phyloP scores from a whole-genome alignment of 2,329 filamentous ascomycete species.

The Alternaria panax region DNA sequence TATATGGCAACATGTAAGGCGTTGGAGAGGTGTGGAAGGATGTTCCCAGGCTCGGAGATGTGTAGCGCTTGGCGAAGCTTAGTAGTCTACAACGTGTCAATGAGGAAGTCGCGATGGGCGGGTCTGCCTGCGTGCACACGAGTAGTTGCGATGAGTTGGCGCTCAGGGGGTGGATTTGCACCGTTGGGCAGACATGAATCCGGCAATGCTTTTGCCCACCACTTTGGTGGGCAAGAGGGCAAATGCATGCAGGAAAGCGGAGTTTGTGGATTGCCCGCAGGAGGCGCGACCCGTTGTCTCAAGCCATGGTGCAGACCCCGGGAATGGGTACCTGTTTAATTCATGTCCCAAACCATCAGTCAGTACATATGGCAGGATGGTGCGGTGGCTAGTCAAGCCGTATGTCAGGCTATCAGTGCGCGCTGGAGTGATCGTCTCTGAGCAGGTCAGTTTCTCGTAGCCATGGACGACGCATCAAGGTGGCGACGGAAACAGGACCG shows the following conservation, averaged over 20 bases:
- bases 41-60: slow-evolving; percentile 1
- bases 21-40: background rate
- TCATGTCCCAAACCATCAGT: background rate
- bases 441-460: background rate
- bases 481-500: background rate
- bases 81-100: background rate
- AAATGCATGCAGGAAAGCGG: slow-evolving; percentile 12
- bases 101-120: background rate
- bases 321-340: background rate
- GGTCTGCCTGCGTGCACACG: background rate
- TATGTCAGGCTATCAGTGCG: background rate
- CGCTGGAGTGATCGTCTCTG: background rate
- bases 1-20: background rate
- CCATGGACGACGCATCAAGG: background rate
- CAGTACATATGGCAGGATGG: background rate
- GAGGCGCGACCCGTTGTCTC: slow-evolving; percentile 11
- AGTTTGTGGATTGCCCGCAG: slow-evolving; percentile 3
- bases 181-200: background rate
- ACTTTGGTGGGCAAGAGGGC: background rate
- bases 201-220: background rate
- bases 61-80: background rate
- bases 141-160: background rate
- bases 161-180: background rate
- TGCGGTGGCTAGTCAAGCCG: background rate
- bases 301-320: slow-evolving; percentile 5